A percentile compares a stretch with the other conserved stretches of the same genome.
Conservation (phyloP, 164 flowering plant genomes). For the Piper betle region DNA sequence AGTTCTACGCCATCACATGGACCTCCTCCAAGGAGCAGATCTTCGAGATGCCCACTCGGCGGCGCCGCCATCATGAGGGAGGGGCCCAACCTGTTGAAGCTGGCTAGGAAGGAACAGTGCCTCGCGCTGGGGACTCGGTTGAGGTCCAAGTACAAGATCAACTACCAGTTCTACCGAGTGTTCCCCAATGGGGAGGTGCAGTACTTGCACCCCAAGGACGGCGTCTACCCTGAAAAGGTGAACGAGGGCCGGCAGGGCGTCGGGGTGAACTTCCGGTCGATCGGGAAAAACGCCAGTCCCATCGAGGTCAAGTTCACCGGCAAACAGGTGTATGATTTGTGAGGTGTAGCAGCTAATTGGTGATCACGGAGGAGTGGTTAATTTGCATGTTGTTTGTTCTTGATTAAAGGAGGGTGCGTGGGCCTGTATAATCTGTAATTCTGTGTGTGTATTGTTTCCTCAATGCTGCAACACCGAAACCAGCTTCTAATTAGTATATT, state of each 20-base stretch:
- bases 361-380: slow-evolving; percentile 3
- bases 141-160: slow-evolving; percentile 96
- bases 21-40: slow-evolving; percentile 81
- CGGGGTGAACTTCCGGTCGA: slow-evolving; percentile 68
- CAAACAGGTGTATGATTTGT: slow-evolving; percentile 66
- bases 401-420: not conserved
- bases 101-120: slow-evolving; percentile 96
- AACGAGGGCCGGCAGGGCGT: slow-evolving; percentile 87
- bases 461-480: not conserved
- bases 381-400: slow-evolving; percentile 6
- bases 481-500: not conserved
- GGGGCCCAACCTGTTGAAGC: slow-evolving; percentile 75
- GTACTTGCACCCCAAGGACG: slow-evolving; percentile 94
- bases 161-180: slow-evolving; percentile 95
- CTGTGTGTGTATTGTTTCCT: not conserved
- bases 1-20: slow-evolving; percentile 89
- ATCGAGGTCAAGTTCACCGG: slow-evolving; percentile 98
- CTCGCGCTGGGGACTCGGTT: slow-evolving; percentile 88
- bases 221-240: slow-evolving; percentile 99
- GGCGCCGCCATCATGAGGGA: slow-evolving; percentile 90
- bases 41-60: slow-evolving; percentile 90
- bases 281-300: slow-evolving; percentile 81
- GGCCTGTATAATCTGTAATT: not conserved
- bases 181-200: slow-evolving; percentile 98
- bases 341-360: slow-evolving; percentile 12